Conservation (phyloP, 805 yeast genomes). For the Ogataea paraovalis region DNA sequence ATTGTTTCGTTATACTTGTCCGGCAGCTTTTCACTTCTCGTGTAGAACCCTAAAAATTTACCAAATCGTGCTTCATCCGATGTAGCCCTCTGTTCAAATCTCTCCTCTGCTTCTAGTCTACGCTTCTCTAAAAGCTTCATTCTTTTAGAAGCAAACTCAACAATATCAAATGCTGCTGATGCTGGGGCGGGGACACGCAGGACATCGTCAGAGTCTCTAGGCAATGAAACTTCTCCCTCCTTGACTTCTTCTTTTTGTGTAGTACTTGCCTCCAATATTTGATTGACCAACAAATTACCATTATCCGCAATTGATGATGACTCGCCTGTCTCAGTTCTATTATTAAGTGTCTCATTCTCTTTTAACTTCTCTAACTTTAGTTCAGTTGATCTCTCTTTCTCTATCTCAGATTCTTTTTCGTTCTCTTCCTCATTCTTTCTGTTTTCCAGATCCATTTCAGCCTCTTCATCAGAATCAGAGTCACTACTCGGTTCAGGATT, state of each 20-base stretch:
- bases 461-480: background rate
- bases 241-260: background rate
- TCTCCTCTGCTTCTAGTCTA: constrained; percentile 31
- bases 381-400: too few relatives aligned
- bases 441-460: constrained; percentile 5
- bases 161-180: constrained; percentile 46
- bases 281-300: background rate
- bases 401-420: too few relatives aligned
- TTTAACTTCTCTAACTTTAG: background rate
- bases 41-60: constrained; percentile 30
- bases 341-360: background rate
- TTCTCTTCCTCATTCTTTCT: constrained; percentile 3
- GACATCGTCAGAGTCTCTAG: constrained; percentile 4
- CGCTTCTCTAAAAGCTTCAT: constrained; percentile 33
- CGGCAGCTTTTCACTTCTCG: constrained; percentile 21
- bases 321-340: background rate
- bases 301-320: background rate
- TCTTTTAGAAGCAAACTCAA: constrained; percentile 51
- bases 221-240: background rate
- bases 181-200: background rate
- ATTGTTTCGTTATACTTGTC: constrained; percentile 19
- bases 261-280: background rate
- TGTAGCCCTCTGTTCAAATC: constrained; percentile 28
- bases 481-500: constrained; percentile 9
- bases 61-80: constrained; percentile 32